Base-by-base conservation (phyloP, 2,329 filamentous ascomycete genomes). In the Colletotrichum nymphaeae region DNA sequence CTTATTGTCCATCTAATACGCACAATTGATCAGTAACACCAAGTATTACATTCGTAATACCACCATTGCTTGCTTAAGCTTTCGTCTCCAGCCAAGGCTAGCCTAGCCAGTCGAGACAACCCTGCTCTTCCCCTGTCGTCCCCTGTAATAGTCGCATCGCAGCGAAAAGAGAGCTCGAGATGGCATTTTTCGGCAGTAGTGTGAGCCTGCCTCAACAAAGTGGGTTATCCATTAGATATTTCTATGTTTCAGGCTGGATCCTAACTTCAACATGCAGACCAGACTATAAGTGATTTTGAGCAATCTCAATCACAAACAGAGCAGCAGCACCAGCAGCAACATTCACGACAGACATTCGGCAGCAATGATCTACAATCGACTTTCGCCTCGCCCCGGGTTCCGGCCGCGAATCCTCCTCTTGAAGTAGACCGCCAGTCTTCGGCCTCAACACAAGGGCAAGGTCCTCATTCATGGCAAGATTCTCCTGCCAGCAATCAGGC, bases 191-290 rank as follows among this genome's bases (percentile, higher is more conserved):
- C 16, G 24, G n/a, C 35, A 37, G 67, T 12, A 32, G 63, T 57
- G 60, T 60, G 22, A 62, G 56, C 56, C 26, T 19, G 24, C 46
- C 60, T 56, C 67, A 70, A 56, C 71, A 73, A 65, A 32, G 71
- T 70, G 71, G 60, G 67, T 57, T 70, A 26, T 30, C 32, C 26
- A 22, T 30, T 7, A 11, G 42, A 7, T 5, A 26, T 14, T n/a
- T 52, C 14, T 42, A 7, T 19, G 1, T 42, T 19, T n/a, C 56
- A 35, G 35, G 62, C 60, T 19, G 26, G 9, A 30, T 26, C 12
- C 32, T 56, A 46, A 32, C 9, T 28, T 49, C 28, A 8, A 19
- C 49, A 73, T 60, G 24, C 22, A 49, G 22, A 14, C 8, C 46
- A 52, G 35, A 9, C 28, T 16, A 35, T 5, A 9, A 26, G 6